Percentiles rank a stretch among this genome's conserved stretches.
Conservation (phyloP, 805 yeast species). For the Pichia exigua region DNA sequence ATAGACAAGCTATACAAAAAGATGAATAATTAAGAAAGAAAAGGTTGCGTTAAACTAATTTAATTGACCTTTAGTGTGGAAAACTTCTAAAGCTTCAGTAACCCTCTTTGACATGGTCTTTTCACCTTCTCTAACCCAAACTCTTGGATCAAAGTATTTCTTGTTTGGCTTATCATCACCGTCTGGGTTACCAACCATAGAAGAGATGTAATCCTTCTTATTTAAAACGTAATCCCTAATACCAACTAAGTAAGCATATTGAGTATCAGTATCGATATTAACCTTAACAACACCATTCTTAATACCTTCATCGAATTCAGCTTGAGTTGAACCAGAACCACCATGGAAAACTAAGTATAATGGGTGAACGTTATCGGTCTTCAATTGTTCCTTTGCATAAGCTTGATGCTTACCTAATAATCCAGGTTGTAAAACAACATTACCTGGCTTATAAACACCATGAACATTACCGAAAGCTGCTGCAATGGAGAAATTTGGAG, state of each 20-base stretch:
- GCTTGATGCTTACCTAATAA: slow-evolving; percentile 93
- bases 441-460: slow-evolving; percentile 99
- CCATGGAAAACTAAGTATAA: slow-evolving; percentile 99
- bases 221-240: slow-evolving; percentile 93
- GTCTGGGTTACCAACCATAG: slow-evolving; percentile 97
- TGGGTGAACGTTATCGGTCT: slow-evolving; percentile 51
- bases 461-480: slow-evolving; percentile 99
- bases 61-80: slow-evolving; percentile 71
- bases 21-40: background rate
- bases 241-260: slow-evolving; percentile 94
- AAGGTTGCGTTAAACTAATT: background rate
- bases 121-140: slow-evolving; percentile 99
- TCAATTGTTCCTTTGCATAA: slow-evolving; percentile 66
- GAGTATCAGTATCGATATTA: slow-evolving; percentile 98
- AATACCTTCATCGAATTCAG: slow-evolving; percentile 89
- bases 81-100: slow-evolving; percentile 71
- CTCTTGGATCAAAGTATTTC: slow-evolving; percentile 99
- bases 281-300: slow-evolving; percentile 95
- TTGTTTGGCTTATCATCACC: slow-evolving; percentile 99
- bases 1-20: background rate
- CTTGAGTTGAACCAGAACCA: slow-evolving; percentile 95
- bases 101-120: slow-evolving; percentile 92
- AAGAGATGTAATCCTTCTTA: slow-evolving; percentile 89
- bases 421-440: slow-evolving; percentile 86
- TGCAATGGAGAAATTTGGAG: slow-evolving; percentile 98